Evolutionary conservation across 495 filamentous ascomycete genomes (phyloP).

Genomic region (Penicillium egyptiacum): DNA sequence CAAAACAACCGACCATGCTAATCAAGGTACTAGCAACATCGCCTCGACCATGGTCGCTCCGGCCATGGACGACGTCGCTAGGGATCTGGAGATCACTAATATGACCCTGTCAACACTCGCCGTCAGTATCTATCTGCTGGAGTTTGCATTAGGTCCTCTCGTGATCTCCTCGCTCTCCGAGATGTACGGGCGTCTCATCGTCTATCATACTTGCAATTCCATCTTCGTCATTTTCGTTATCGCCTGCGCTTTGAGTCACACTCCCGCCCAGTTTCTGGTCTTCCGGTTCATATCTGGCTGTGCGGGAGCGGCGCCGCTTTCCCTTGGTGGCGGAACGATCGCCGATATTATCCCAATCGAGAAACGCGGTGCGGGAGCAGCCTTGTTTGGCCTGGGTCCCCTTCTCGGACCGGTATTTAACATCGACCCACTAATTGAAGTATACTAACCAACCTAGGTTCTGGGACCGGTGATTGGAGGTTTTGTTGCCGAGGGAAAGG

Average conservation of each 20-base stretch:
- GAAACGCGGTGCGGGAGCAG: not conserved
- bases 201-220: not conserved
- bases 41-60: conserved; percentile 1
- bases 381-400: not conserved
- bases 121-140: not conserved
- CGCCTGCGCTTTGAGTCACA: not conserved
- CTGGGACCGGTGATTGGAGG: not conserved
- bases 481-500: not conserved
- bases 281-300: not conserved
- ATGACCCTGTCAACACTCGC: not conserved
- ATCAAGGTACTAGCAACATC: not conserved
- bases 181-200: not conserved
- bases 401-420: not conserved
- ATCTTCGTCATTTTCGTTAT: not conserved
- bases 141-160: not conserved
- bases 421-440: not conserved
- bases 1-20: not conserved
- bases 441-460: not conserved
- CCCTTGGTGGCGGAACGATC: not conserved
- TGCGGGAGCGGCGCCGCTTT: not conserved
- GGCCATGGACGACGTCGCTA: not conserved
- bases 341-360: not conserved
- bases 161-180: not conserved
- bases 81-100: not conserved
- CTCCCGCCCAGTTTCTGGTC: not conserved